Conservation (phyloP, 192 early-diverging fungal species). For the Geranomyces michiganensis region DNA sequence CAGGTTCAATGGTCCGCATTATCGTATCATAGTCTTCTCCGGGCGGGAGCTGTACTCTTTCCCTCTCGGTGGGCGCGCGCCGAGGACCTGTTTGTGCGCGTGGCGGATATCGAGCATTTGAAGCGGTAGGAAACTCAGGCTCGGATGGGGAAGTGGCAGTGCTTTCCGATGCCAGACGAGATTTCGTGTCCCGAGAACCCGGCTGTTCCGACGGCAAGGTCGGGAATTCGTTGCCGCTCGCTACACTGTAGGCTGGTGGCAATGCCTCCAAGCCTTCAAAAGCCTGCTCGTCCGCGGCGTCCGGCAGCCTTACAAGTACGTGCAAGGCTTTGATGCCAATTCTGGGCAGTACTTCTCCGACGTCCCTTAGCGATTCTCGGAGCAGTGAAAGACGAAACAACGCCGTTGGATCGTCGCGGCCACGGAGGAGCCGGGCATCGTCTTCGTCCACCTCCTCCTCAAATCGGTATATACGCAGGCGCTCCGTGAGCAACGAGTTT, state of each 20-base stretch:
- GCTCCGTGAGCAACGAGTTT: not conserved
- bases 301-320: not conserved
- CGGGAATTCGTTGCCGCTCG: not conserved
- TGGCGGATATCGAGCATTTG: not conserved
- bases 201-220: not conserved
- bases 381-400: not conserved
- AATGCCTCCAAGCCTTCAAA: not conserved
- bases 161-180: not conserved
- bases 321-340: not conserved
- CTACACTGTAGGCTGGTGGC: not conserved
- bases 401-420: not conserved
- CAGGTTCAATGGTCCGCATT: too few relatives aligned
- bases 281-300: not conserved
- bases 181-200: not conserved
- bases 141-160: not conserved
- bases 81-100: not conserved
- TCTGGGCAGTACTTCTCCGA: not conserved
- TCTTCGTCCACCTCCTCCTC: slow-evolving; percentile 1
- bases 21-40: not conserved
- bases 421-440: not conserved
- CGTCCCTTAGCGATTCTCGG: not conserved
- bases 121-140: not conserved
- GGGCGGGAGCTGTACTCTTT: not conserved
- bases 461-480: not conserved
- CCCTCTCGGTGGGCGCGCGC: not conserved